phyloP scores from a whole-genome alignment of 1,284 basidiomycete genomes.

The Cutaneotrichosporon dermatis region DNA sequence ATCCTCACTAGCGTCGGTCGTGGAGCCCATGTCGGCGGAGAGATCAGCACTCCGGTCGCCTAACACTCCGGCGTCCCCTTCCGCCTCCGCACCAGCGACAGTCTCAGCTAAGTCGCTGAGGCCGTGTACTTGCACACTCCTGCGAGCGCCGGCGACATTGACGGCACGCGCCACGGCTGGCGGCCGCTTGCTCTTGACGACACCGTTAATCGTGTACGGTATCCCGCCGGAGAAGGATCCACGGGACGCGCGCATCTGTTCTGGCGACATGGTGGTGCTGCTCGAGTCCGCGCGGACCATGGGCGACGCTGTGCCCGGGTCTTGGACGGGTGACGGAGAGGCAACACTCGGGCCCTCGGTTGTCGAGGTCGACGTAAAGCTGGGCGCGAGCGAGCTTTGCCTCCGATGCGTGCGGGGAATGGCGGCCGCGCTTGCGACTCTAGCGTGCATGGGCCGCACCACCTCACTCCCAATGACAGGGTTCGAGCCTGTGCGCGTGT shows the following conservation, averaged over 20 bases:
- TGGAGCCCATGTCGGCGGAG: neutral
- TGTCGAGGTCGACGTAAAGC: constrained; percentile 37
- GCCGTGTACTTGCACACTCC: constrained; percentile 9
- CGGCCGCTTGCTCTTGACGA: constrained; percentile 31
- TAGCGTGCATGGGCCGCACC: constrained; percentile 9
- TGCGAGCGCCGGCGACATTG: neutral
- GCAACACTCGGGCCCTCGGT: constrained; percentile 16
- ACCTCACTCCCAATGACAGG: constrained; percentile 4
- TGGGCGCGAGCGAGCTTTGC: constrained; percentile 34
- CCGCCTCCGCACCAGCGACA: neutral
- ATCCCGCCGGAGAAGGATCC: constrained; percentile 28
- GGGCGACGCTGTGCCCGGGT: constrained; percentile 10
- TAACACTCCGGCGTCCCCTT: neutral
- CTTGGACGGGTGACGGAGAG: constrained; percentile 32
- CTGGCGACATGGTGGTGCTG: constrained; percentile 4
- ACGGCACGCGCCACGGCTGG: constrained; percentile 3
- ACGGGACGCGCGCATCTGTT: neutral
- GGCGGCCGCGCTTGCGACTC: constrained; percentile 14
- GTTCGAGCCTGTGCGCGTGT: constrained; percentile 12
- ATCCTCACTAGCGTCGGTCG: constrained; percentile 25
- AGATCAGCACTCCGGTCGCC: neutral
- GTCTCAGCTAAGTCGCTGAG: constrained; percentile 7
- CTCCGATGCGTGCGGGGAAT: constrained; percentile 24
- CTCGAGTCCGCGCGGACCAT: constrained; percentile 2
- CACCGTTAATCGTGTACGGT: constrained; percentile 42